These are phyloP conservation scores for Beauveria bassiana DNA, from an alignment of 2,329 filamentous ascomycete species.

Conservation along the genomic window DNA sequence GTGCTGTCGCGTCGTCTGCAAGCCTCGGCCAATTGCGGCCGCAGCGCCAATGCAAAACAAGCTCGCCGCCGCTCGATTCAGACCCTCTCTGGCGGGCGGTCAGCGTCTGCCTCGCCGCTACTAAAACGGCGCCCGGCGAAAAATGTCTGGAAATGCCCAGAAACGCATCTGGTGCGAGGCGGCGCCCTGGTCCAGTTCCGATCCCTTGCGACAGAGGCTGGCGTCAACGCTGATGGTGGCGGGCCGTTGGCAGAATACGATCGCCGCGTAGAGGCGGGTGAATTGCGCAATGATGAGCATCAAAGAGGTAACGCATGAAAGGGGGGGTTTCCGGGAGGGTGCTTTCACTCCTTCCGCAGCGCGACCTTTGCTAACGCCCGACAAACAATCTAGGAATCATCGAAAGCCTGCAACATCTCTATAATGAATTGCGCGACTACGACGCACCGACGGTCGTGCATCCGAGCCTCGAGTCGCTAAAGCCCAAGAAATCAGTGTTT, in stretches of 20 bases:
- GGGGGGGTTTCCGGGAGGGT: too few species aligned
- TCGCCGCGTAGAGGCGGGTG: constrained; percentile 63
- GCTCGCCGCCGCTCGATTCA: neutral
- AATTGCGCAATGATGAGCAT: constrained; percentile 79
- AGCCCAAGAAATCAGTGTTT: constrained; percentile 45
- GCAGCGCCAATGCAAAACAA: neutral
- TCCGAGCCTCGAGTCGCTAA: constrained; percentile 65
- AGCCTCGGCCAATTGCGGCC: constrained; percentile 10
- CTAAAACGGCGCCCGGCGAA: constrained; percentile 8
- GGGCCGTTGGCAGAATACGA: constrained; percentile 89
- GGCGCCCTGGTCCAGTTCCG: constrained; percentile 15
- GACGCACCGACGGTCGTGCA: constrained; percentile 64
- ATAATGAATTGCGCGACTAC: constrained; percentile 73
- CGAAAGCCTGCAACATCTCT: constrained; percentile 78
- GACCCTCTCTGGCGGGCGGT: neutral
- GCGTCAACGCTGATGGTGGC: constrained; percentile 24
- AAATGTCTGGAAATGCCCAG: neutral
- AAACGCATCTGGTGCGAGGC: constrained; percentile 1
- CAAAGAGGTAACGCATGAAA: constrained; percentile 60
- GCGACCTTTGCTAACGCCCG: neutral
- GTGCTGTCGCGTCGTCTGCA: constrained; percentile 15
- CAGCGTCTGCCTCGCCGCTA: neutral
- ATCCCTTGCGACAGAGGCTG: constrained; percentile 23
- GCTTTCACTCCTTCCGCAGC: neutral
- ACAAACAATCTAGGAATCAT: constrained; percentile 59